phyloP scores from a whole-genome alignment of 257 asterid species.

The Jaltomata sinuosa region DNA sequence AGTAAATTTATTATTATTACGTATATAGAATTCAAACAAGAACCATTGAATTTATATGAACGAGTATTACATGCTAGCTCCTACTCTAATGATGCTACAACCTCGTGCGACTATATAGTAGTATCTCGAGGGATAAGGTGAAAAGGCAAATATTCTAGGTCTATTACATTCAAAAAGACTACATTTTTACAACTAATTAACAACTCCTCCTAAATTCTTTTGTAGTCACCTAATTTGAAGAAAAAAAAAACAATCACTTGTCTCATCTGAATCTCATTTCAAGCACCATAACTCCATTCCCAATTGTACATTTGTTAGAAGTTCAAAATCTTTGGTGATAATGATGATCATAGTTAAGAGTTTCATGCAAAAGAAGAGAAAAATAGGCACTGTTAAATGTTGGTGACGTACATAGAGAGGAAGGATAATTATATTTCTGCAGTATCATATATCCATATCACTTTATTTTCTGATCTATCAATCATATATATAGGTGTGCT shows the following conservation, averaged over 20 bases:
- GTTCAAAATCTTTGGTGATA: not conserved
- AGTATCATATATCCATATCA: conserved; percentile 30
- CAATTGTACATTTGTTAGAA: no score
- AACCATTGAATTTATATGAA: not conserved
- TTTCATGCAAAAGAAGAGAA: conserved; percentile 4
- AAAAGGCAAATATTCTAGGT: not conserved
- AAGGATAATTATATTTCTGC: conserved; percentile 13
- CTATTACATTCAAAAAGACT: not conserved
- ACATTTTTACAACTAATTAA: not conserved
- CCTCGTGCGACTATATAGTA: not conserved
- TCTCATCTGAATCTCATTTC: not conserved
- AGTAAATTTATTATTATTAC: not conserved
- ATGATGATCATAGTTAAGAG: conserved; percentile 1
- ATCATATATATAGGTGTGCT: not conserved
- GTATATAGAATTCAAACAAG: not conserved
- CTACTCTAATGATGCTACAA: not conserved
- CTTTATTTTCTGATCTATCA: conserved; percentile 23
- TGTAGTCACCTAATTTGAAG: not conserved
- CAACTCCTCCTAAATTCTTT: not conserved
- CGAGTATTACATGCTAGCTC: not conserved
- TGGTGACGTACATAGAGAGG: not conserved
- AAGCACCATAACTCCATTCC: not conserved
- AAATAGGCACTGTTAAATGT: not conserved
- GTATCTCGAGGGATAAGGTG: not conserved
- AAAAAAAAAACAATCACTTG: conserved; percentile 1